Evolutionary conservation across 1,284 basidiomycete genomes (phyloP).

Genomic region (Ustilago sp.): DNA sequence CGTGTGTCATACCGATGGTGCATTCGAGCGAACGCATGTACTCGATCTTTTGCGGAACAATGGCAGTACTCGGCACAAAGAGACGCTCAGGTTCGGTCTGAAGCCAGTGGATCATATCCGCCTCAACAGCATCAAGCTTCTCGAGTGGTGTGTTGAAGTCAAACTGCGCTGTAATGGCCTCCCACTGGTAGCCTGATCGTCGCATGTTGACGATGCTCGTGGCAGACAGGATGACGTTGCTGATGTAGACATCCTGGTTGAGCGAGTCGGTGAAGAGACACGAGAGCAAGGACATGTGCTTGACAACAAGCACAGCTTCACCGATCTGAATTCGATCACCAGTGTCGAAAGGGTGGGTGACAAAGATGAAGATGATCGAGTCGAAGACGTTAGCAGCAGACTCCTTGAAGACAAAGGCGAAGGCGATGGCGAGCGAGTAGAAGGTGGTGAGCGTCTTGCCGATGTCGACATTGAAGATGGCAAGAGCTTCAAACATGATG

Average conservation of each 20-base stretch:
- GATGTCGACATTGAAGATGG: conserved; percentile 66
- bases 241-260: conserved; percentile 63
- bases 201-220: conserved; percentile 65
- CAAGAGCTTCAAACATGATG: conserved; percentile 64
- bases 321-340: conserved; percentile 62
- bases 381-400: conserved; percentile 66
- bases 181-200: conserved; percentile 65
- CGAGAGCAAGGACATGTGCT: conserved; percentile 64
- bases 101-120: conserved; percentile 67
- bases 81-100: conserved; percentile 65
- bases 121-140: conserved; percentile 64
- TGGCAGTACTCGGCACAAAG: conserved; percentile 63
- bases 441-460: conserved; percentile 63
- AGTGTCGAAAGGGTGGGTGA: conserved; percentile 67
- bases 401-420: conserved; percentile 67
- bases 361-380: conserved; percentile 67
- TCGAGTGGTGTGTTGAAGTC: conserved; percentile 63
- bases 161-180: conserved; percentile 59
- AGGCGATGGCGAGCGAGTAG: conserved; percentile 66
- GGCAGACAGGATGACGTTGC: conserved; percentile 57
- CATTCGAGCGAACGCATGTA: conserved; percentile 63
- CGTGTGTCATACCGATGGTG: conserved; percentile 67
- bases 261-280: conserved; percentile 60
- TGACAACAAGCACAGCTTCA: conserved; percentile 57
- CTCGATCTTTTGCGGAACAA: conserved; percentile 62